Evolutionary conservation across 768 basidiomycete species (phyloP).

Genomic region (Termitomyces bulborhizus): DNA sequence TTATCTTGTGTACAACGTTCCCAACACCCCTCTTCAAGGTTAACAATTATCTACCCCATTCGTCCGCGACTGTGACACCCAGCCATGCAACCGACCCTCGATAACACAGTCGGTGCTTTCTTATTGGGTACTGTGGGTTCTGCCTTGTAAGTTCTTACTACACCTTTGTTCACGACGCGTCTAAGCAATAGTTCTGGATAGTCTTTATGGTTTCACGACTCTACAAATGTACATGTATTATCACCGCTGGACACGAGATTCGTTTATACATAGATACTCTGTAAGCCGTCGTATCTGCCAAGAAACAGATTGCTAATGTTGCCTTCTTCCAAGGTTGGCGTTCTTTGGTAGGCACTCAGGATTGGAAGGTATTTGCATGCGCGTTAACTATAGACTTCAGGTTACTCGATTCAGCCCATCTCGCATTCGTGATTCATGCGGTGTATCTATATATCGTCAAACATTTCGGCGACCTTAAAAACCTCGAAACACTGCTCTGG

Average conservation of each 20-base stretch:
- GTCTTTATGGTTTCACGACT: constrained; percentile 33
- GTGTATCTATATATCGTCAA: constrained; percentile 21
- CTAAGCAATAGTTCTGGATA: constrained; percentile 6
- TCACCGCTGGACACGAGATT: constrained; percentile 30
- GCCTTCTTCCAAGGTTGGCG: constrained; percentile 19
- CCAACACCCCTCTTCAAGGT: not conserved
- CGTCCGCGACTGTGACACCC: constrained; percentile 5
- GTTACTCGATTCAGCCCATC: constrained; percentile 22
- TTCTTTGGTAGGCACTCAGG: constrained; percentile 25
- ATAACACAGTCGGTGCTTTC: constrained; percentile 34
- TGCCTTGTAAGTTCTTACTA: constrained; percentile 22
- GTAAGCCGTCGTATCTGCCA: constrained; percentile 16
- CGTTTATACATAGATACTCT: constrained; percentile 27
- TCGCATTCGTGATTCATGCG: constrained; percentile 21
- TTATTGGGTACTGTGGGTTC: constrained; percentile 29
- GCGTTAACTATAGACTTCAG: constrained; percentile 6
- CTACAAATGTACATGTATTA: constrained; percentile 36
- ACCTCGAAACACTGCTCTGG: constrained; percentile 10
- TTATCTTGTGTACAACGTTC: constrained; percentile 2
- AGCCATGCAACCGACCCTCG: constrained; percentile 25
- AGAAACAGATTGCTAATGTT: not conserved
- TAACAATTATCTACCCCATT: not conserved
- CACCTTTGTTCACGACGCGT: not conserved
- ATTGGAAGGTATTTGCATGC: not conserved
- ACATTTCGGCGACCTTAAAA: constrained; percentile 18